Conservation (phyloP, 2,329 filamentous ascomycete species). For the Myotisia sp. region DNA sequence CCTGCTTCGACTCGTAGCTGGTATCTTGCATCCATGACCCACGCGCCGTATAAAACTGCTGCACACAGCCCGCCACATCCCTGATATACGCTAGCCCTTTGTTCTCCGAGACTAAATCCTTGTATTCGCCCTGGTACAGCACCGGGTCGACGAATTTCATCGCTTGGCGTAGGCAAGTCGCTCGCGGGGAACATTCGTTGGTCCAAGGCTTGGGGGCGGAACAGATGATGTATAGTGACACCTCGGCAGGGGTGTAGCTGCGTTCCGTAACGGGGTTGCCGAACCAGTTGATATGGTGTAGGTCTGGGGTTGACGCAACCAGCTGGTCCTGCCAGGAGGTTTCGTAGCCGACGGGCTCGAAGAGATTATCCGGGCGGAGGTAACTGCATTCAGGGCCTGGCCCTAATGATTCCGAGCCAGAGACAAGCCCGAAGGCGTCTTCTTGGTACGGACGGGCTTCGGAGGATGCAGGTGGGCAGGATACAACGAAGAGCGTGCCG, state of each 20-base stretch:
- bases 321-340: background rate
- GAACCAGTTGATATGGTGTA: slow-evolving; percentile 13
- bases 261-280: slow-evolving; percentile 8
- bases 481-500: too few species aligned
- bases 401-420: too few species aligned
- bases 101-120: slow-evolving; percentile 1
- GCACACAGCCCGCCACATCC: slow-evolving; percentile 8
- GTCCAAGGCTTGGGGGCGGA: slow-evolving; percentile 8
- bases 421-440: too few species aligned
- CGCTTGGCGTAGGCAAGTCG: slow-evolving; percentile 6
- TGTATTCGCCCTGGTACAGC: slow-evolving; percentile 7
- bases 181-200: background rate
- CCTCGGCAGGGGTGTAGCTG: slow-evolving; percentile 11
- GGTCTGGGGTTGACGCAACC: background rate
- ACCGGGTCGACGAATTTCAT: slow-evolving; percentile 12
- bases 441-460: too few species aligned
- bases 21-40: slow-evolving; percentile 10
- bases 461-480: too few species aligned
- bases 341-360: background rate
- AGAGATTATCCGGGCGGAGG: too few species aligned
- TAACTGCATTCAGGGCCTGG: too few species aligned
- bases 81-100: slow-evolving; percentile 6
- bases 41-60: slow-evolving; percentile 9
- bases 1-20: slow-evolving; percentile 3
- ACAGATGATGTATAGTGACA: slow-evolving; percentile 10